Percentiles rank a stretch among this genome's conserved stretches.
phyloP scores from a whole-genome alignment of 2,329 filamentous ascomycete genomes.

The Fusarium concolor region DNA sequence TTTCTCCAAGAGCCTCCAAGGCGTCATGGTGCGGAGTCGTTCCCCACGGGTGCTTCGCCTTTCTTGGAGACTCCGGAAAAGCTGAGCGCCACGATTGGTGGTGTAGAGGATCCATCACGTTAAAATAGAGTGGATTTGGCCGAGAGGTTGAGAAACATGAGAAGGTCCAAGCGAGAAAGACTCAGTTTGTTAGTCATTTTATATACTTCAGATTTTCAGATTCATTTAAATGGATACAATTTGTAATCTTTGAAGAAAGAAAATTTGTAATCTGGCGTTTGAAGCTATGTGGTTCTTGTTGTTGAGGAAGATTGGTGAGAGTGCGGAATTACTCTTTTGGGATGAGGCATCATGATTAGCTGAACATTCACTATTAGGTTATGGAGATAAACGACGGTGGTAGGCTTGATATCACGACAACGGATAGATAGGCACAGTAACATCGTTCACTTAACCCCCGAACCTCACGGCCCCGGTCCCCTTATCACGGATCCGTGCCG shows the following conservation, averaged over 20 bases:
- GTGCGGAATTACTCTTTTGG: conserved; percentile 15
- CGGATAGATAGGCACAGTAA: too few relatives aligned
- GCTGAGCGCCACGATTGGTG: conserved; percentile 32
- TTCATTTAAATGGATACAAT: too few relatives aligned
- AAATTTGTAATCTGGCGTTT: neutral
- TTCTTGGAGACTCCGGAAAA: conserved; percentile 15
- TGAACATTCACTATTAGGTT: neutral
- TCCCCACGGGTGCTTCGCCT: conserved; percentile 41
- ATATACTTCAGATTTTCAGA: neutral
- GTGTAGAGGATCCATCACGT: conserved; percentile 10
- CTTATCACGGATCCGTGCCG: neutral
- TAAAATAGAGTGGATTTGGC: conserved; percentile 38
- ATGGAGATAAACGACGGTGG: too few relatives aligned
- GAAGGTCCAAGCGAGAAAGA: conserved; percentile 39
- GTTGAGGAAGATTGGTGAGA: neutral
- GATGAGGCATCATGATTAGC: neutral
- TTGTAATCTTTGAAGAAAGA: neutral
- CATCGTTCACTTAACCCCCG: neutral
- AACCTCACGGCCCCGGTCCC: neutral
- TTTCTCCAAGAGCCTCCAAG: conserved; percentile 24
- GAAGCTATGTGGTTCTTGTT: neutral
- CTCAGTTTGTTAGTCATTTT: conserved; percentile 26
- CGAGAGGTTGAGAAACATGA: conserved; percentile 32
- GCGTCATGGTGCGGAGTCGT: conserved; percentile 42
- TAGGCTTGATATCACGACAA: neutral